A percentile compares a stretch with the other conserved stretches of the same genome.
Conservation (phyloP, 2,329 filamentous ascomycete species). For the Xylaria digitata region DNA sequence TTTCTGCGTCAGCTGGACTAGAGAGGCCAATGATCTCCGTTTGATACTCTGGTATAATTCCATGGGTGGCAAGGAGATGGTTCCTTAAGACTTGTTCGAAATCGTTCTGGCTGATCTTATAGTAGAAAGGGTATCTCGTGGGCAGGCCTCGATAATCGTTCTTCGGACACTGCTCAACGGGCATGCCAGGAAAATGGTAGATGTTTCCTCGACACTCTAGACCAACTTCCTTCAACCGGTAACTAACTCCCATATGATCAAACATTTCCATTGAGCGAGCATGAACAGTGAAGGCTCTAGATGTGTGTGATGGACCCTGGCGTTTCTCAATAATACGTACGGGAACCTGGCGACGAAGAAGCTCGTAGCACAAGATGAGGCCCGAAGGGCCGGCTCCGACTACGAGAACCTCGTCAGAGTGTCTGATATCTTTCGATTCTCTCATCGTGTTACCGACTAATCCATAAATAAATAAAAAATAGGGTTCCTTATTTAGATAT, state of each 20-base stretch:
- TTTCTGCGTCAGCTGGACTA: background rate
- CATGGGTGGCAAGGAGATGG: constrained; percentile 11
- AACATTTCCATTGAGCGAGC: constrained; percentile 21
- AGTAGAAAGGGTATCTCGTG: constrained; percentile 17
- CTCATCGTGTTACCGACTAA: background rate
- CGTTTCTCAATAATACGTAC: constrained; percentile 14
- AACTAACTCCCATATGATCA: constrained; percentile 11
- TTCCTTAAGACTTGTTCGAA: constrained; percentile 15
- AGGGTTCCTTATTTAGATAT: no score
- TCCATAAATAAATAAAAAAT: no score
- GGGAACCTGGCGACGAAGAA: constrained; percentile 11
- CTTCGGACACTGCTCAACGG: constrained; percentile 8
- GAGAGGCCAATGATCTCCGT: constrained; percentile 9
- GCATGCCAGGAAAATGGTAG: constrained; percentile 11
- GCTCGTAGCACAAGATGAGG: constrained; percentile 19
- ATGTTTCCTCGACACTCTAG: constrained; percentile 15
- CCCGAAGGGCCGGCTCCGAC: constrained; percentile 12
- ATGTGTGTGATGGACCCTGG: background rate
- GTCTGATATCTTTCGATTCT: constrained; percentile 6
- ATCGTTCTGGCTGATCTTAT: constrained; percentile 19
- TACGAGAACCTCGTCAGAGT: constrained; percentile 14
- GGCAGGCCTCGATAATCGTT: constrained; percentile 6
- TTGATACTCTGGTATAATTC: constrained; percentile 2
- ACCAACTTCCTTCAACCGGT: constrained; percentile 15
- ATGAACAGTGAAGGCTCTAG: constrained; percentile 6